Percentiles rank a stretch among this genome's conserved stretches.
Evolutionary conservation across 75 land plant species (phyloP).

Genomic region (Adiantum capillusveneris): DNA sequence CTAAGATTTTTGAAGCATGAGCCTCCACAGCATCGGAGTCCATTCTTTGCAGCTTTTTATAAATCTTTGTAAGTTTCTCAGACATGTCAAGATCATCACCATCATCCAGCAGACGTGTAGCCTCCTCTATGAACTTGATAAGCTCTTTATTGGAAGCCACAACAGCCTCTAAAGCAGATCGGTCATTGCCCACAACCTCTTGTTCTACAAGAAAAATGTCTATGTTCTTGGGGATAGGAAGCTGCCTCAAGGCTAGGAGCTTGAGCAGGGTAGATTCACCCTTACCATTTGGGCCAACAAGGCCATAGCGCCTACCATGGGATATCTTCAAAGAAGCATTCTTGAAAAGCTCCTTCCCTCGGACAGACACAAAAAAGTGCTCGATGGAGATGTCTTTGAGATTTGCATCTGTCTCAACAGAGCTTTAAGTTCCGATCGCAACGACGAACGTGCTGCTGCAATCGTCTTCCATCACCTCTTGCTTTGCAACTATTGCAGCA

Average conservation of each 20-base stretch:
- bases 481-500: slow-evolving; percentile 44
- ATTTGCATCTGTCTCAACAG: slow-evolving; percentile 68
- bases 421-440: slow-evolving; percentile 51
- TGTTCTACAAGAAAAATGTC: slow-evolving; percentile 93
- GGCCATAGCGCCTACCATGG: slow-evolving; percentile 89
- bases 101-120: slow-evolving; percentile 43
- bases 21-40: slow-evolving; percentile 86
- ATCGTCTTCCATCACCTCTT: slow-evolving; percentile 82
- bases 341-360: slow-evolving; percentile 89
- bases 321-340: slow-evolving; percentile 78
- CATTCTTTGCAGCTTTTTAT: slow-evolving; percentile 61
- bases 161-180: slow-evolving; percentile 67
- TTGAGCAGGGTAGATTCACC: slow-evolving; percentile 89
- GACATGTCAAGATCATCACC: slow-evolving; percentile 20
- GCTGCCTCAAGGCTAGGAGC: slow-evolving; percentile 89
- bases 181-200: slow-evolving; percentile 90
- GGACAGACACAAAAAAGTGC: slow-evolving; percentile 86
- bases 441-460: slow-evolving; percentile 86
- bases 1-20: slow-evolving; percentile 73
- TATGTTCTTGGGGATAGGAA: slow-evolving; percentile 91
- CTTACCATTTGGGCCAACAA: slow-evolving; percentile 93
- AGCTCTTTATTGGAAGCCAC: slow-evolving; percentile 90
- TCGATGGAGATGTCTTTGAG: slow-evolving; percentile 76
- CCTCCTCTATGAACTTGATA: slow-evolving; percentile 58
- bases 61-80: slow-evolving; percentile 75